Base-by-base conservation (phyloP, 2,329 filamentous ascomycete genomes). In the Cadophora luteo-olivacea region DNA sequence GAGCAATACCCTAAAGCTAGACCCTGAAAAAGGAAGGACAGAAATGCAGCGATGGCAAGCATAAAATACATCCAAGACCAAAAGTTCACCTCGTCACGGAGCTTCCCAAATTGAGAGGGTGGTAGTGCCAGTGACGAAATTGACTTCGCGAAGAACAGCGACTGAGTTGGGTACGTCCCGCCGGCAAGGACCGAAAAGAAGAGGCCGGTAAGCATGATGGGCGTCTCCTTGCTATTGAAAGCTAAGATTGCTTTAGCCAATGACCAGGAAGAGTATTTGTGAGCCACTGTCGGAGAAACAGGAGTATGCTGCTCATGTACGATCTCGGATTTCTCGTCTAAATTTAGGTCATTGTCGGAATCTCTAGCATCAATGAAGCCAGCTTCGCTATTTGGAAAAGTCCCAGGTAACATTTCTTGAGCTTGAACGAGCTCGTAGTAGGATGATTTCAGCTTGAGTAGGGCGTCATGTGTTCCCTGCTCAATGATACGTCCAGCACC, bases 191-290 rank as follows among this genome's bases (percentile, higher is more conserved):
- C 19, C 71, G 79, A 25, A 78, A 70, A 22, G 81, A 81, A 57
- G 81, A 74, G 0, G 82, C 76, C 62, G 81, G 79, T 64, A 82
- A 83, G 80, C 84, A 84, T 55, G 80, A 77, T 0, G 79, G 29
- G 14, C 12, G 48, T 32, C 41, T 69, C 93, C 0, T 84, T 78
- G 62, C 79, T 84, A 81, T 97, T 97, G 83, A 97, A 97, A 5
- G 86, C 87, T 45, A 83, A 87, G 72, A 96, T 91, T 62, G 96
- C 84, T 77, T 88, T 92, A 79, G 97, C 87, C 48, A 97, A 81
- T 1, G 88, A 89, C 85, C 88, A 91, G 0, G 94, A 80, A 0
- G 87, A 83, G 79, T 97, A 94, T 69, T 89, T 45, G 1, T 16
- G 41, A 45, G 41, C 16, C 19, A 19, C 19, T 19, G 1, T 2